phyloP scores from a whole-genome alignment of 495 filamentous ascomycete species.

The Daldinia vernicosa region DNA sequence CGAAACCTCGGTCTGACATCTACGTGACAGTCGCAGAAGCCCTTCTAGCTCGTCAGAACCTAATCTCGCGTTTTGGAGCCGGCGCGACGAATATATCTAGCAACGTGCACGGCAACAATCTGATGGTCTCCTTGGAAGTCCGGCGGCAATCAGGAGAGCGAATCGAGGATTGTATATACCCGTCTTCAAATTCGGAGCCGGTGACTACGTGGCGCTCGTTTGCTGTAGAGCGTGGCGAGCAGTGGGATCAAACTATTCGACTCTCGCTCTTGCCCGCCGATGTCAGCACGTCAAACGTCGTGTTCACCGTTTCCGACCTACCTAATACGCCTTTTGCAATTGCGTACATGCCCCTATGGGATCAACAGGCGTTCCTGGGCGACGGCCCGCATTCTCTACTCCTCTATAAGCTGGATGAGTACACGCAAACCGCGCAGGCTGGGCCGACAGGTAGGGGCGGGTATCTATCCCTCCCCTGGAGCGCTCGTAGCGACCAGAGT shows the following conservation, averaged over 20 bases:
- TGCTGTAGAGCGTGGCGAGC: constrained; percentile 76
- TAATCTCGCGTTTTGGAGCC: constrained; percentile 80
- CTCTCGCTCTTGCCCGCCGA: constrained; percentile 82
- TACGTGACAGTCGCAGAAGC: constrained; percentile 86
- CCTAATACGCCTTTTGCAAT: constrained; percentile 88
- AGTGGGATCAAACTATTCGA: constrained; percentile 88
- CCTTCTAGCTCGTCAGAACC: constrained; percentile 74
- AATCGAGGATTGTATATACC: constrained; percentile 85
- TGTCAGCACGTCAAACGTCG: constrained; percentile 83
- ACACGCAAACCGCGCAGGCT: constrained; percentile 66
- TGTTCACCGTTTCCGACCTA: constrained; percentile 86
- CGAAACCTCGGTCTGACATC: constrained; percentile 88
- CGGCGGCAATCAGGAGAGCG: constrained; percentile 78
- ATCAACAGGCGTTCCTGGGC: constrained; percentile 85
- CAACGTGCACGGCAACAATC: constrained; percentile 69
- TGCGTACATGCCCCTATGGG: constrained; percentile 93
- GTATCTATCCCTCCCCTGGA: constrained; percentile 86
- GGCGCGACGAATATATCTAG: constrained; percentile 75
- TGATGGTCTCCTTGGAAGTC: constrained; percentile 91
- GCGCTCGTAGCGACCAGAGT: constrained; percentile 68
- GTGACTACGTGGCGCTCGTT: constrained; percentile 88
- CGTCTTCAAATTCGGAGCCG: constrained; percentile 77
- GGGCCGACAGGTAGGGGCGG: constrained; percentile 72
- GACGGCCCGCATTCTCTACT: constrained; percentile 85
- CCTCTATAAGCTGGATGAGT: constrained; percentile 90